phyloP scores from a whole-genome alignment of 148 eudicot genomes.

The Oxyria digyna region DNA sequence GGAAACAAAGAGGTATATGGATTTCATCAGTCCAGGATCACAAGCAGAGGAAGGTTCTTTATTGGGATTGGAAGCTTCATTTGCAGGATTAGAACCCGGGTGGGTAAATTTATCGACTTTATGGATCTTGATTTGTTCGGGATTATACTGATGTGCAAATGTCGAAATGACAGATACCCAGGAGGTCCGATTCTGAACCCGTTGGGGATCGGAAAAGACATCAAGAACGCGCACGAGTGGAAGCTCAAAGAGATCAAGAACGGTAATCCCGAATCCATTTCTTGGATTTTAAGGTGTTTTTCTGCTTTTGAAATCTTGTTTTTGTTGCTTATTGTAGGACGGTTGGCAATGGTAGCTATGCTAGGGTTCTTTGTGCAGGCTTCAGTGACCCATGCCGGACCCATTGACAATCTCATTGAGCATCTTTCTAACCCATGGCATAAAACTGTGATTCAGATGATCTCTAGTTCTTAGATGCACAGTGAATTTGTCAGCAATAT shows the following conservation, averaged over 20 bases:
- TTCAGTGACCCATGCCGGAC: slow-evolving; percentile 61
- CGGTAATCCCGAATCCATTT: slow-evolving; percentile 47
- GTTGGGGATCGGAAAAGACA: slow-evolving; percentile 77
- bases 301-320: background rate
- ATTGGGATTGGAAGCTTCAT: slow-evolving; percentile 76
- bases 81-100: slow-evolving; percentile 88
- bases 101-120: slow-evolving; percentile 20
- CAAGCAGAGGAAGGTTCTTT: slow-evolving; percentile 79
- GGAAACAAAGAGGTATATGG: slow-evolving; percentile 92
- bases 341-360: slow-evolving; percentile 90
- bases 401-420: slow-evolving; percentile 60
- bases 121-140: background rate
- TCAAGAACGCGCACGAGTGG: slow-evolving; percentile 63
- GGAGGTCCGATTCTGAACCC: slow-evolving; percentile 85
- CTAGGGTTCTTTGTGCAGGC: slow-evolving; percentile 85
- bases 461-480: slow-evolving; percentile 23
- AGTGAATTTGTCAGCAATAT: too few species aligned
- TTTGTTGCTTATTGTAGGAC: slow-evolving; percentile 15
- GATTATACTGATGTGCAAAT: background rate
- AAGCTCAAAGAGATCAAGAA: slow-evolving; percentile 93
- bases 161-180: slow-evolving; percentile 51
- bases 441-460: slow-evolving; percentile 54
- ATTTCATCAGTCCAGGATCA: slow-evolving; percentile 68
- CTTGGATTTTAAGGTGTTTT: too few species aligned
- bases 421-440: slow-evolving; percentile 93